Evolutionary conservation across 2,329 filamentous ascomycete species (phyloP).

Genomic region (Arthrobotrys conoides): DNA sequence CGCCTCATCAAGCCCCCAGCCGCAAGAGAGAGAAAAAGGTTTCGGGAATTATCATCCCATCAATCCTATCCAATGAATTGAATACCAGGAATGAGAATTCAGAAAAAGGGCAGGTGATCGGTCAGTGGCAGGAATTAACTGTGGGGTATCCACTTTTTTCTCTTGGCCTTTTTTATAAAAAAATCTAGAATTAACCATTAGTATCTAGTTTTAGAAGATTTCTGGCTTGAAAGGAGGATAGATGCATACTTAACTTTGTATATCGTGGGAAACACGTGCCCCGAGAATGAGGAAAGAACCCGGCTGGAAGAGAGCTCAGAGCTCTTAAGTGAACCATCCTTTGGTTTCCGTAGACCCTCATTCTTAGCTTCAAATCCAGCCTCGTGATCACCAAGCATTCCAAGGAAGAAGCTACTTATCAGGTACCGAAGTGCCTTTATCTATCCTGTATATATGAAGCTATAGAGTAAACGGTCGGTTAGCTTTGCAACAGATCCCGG

Average conservation of each 20-base stretch:
- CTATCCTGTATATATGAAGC: not conserved
- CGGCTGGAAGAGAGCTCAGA: not conserved
- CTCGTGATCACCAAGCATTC: not conserved
- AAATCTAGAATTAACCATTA: too few species aligned
- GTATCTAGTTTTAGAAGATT: not conserved
- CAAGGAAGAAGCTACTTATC: not conserved
- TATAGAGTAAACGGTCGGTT: not conserved
- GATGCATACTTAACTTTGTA: not conserved
- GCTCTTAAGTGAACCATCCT: not conserved
- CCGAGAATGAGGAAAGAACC: too few species aligned
- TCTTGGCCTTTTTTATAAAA: not conserved
- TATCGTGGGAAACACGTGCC: too few species aligned
- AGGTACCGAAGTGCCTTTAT: not conserved
- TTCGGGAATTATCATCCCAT: slow-evolving; percentile 20
- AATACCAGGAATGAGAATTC: too few species aligned
- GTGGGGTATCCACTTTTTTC: slow-evolving; percentile 23
- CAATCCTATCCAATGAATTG: slow-evolving; percentile 45
- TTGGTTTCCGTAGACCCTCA: not conserved
- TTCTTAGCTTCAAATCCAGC: not conserved
- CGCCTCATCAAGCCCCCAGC: not conserved
- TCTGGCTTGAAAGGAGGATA: not conserved
- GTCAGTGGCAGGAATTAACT: not conserved
- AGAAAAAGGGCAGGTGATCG: not conserved
- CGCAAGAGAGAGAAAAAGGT: not conserved
- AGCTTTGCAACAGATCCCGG: not conserved